Percentiles rank a stretch among this genome's conserved stretches.
Evolutionary conservation across 371 early-diverging fungal genomes (phyloP).

Genomic region (Apophysomyces elegans): DNA sequence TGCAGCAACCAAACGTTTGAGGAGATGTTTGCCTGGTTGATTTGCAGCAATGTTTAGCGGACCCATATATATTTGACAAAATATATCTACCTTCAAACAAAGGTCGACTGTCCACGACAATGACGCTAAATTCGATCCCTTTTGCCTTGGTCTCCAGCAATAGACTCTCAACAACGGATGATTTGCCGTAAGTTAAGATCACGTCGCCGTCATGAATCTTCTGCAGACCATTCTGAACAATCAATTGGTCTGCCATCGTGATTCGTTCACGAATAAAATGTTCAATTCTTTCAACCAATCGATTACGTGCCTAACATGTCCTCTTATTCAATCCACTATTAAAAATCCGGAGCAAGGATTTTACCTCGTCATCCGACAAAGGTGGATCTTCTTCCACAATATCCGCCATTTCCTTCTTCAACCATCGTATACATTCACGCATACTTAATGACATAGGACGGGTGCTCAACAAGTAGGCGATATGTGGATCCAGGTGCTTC

Average conservation of each 20-base stretch:
- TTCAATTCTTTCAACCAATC: slow-evolving; percentile 77
- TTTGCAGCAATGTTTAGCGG: background rate
- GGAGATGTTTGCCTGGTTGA: slow-evolving; percentile 66
- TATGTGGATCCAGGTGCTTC: slow-evolving; percentile 85
- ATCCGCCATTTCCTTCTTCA: slow-evolving; percentile 85
- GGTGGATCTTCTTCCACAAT: slow-evolving; percentile 60
- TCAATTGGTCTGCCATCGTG: slow-evolving; percentile 79
- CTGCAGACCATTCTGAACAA: slow-evolving; percentile 78
- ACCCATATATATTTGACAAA: background rate
- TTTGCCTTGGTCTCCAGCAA: slow-evolving; percentile 78
- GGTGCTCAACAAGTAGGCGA: slow-evolving; percentile 82
- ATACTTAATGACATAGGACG: slow-evolving; percentile 92
- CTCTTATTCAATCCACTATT: background rate
- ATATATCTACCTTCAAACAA: slow-evolving; percentile 74
- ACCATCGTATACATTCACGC: slow-evolving; percentile 92
- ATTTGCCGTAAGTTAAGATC: slow-evolving; percentile 88
- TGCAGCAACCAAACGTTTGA: slow-evolving; percentile 64
- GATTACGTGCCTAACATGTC: slow-evolving; percentile 30
- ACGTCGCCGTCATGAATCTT: slow-evolving; percentile 96
- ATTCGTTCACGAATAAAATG: slow-evolving; percentile 93
- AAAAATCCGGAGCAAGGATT: slow-evolving; percentile 2
- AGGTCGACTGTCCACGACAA: slow-evolving; percentile 94
- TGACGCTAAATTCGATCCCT: slow-evolving; percentile 86
- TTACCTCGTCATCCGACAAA: slow-evolving; percentile 85
- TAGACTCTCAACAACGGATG: slow-evolving; percentile 82